Evolutionary conservation across 148 eudicot genomes (phyloP).

Genomic region (Rhododendron ferrugineum): DNA sequence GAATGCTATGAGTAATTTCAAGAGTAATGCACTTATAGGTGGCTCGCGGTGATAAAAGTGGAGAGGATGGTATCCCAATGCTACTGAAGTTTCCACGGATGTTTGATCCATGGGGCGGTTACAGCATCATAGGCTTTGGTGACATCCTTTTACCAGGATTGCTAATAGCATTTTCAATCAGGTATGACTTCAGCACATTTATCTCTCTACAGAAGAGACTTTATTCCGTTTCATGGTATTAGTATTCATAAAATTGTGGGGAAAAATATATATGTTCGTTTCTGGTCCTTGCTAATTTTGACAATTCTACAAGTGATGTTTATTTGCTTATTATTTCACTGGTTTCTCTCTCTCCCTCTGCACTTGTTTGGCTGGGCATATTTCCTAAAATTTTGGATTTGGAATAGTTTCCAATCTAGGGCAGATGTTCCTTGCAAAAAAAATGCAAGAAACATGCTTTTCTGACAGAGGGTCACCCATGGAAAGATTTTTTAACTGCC

Average conservation of each 20-base stretch:
- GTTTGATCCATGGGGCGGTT: conserved; percentile 92
- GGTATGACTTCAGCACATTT: conserved; percentile 27
- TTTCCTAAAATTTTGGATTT: not conserved
- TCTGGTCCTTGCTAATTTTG: not conserved
- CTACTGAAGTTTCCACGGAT: conserved; percentile 78
- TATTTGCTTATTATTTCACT: no score
- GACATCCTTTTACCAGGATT: conserved; percentile 82
- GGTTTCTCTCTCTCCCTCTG: not conserved
- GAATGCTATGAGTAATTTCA: not conserved
- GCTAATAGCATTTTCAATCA: conserved; percentile 62
- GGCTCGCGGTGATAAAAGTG: conserved; percentile 84
- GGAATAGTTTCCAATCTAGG: not conserved
- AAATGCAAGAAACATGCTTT: not conserved
- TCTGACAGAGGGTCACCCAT: not conserved
- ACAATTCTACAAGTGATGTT: not conserved
- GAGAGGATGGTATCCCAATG: conserved; percentile 87
- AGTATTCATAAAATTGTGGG: not conserved
- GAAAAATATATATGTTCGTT: not conserved
- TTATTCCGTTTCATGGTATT: not conserved
- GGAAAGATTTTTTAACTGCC: not conserved
- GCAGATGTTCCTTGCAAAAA: not conserved
- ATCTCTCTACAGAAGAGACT: not conserved
- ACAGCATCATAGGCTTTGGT: conserved; percentile 84
- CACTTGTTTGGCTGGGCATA: not conserved
- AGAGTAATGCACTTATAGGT: conserved; percentile 35